phyloP scores from a whole-genome alignment of 345 rosid species.

The Eucalyptus microcorys region DNA sequence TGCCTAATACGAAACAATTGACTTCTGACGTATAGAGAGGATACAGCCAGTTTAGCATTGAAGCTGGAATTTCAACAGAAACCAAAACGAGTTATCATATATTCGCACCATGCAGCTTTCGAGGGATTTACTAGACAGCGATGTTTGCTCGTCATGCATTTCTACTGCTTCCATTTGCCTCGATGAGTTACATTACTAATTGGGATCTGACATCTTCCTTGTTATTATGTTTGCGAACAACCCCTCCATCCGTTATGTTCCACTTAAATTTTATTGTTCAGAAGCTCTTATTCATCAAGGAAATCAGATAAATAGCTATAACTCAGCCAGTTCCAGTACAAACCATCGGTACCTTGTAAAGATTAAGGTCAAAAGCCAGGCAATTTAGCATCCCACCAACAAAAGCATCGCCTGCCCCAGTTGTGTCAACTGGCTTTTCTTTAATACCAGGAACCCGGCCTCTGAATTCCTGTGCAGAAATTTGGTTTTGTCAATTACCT shows the following conservation, averaged over 20 bases:
- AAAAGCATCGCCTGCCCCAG: conserved; percentile 83
- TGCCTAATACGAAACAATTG: neutral
- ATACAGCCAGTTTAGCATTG: neutral
- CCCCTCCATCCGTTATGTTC: neutral
- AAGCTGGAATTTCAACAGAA: neutral
- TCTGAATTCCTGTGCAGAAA: conserved; percentile 38
- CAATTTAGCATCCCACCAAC: conserved; percentile 50
- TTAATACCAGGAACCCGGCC: conserved; percentile 56
- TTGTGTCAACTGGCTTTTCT: conserved; percentile 63
- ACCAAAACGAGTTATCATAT: neutral
- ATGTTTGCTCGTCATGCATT: neutral
- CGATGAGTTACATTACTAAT: neutral
- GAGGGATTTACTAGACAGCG: neutral
- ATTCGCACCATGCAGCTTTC: neutral
- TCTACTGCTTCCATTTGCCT: neutral
- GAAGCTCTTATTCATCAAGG: neutral
- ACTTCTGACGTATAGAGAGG: neutral
- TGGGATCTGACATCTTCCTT: neutral
- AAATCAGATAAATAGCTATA: neutral
- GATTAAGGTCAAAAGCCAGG: conserved; percentile 42
- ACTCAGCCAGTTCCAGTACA: neutral
- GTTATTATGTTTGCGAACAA: neutral
- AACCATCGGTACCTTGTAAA: conserved; percentile 21
- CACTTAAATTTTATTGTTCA: neutral
- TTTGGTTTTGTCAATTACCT: neutral